Evolutionary conservation across 257 asterid genomes (phyloP), one percentile per base, ranked within the genome.

Genomic region (Ligustrum vulgare): DNA sequence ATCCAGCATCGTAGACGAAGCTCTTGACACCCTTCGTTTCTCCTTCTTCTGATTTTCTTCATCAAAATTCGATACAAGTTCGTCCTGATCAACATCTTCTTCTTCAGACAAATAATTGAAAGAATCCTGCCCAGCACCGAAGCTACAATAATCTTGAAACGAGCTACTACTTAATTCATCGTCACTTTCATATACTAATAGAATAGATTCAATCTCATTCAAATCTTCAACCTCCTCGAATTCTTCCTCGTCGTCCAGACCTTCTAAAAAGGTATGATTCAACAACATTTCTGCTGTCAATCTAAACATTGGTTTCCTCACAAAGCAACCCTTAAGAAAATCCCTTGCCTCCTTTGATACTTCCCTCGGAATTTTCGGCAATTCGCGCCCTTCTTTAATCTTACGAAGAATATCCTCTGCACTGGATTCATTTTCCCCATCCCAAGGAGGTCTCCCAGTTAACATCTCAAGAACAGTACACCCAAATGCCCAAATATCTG

Each of bases 401-500:
- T 66, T 91, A 2, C 1, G 67, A 63, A 93, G 85, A 64, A 91
- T 79, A 10, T 83, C 91, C 6, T 90, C 91, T 0, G 84, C 79
- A 71, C 69, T 82, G 68, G 73, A 23, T 73, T 85, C 87, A 3
- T 62, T 68, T 8, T 71, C 18, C 37, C 79, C 81, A 6, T 69
- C 86, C 97, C 97, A 93, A 0, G 90, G 86, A 6, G 89, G 89
- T 71, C 86, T 86, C 31, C 97, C 97, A 0, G 97, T 91, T 6
- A 93, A 75, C 98, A 91, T 91, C 86, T 93, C 94, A 18, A 90
- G 84, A 36, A 93, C 97, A 11, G 88, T 87, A 64, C 97, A 93
- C 11, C 97, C 98, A 7, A 93, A 78, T 10, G 97, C 97, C 98
- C 98, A 93, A 45, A 93, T 51, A 84, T 93, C 98, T 51, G 86